Evolutionary conservation across 208 protist genomes (phyloP).

Genomic region (Kentomonas sorsogonicus): DNA sequence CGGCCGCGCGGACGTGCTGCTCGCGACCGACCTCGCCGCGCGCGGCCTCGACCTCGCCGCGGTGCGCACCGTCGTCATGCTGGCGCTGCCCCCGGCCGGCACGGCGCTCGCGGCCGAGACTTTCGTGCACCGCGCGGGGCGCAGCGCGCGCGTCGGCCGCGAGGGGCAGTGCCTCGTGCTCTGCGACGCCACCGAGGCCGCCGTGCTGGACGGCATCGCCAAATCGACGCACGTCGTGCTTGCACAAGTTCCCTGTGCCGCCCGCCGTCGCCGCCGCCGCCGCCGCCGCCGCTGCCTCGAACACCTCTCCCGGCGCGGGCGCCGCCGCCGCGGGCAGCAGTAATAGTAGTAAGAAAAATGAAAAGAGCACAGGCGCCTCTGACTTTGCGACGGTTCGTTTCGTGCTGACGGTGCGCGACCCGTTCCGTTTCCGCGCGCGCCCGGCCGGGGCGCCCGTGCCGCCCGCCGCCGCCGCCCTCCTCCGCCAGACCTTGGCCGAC

Average conservation of each 20-base stretch:
- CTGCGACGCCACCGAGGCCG: conserved; percentile 36
- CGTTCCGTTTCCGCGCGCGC: conserved; percentile 60
- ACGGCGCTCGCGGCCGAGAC: conserved; percentile 74
- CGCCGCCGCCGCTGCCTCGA: not conserved
- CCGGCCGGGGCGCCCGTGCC: conserved; percentile 44
- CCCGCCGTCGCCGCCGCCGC: conserved; percentile 6
- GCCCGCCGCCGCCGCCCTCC: conserved; percentile 54
- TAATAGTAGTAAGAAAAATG: conserved; percentile 4
- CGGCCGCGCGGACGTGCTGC: conserved; percentile 66
- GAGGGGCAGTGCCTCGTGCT: conserved; percentile 89
- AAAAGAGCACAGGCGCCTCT: not conserved
- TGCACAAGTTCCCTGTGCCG: conserved; percentile 31
- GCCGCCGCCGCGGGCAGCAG: not conserved
- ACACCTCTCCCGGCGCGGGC: not conserved
- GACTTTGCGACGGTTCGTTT: conserved; percentile 14
- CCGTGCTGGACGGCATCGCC: conserved; percentile 41
- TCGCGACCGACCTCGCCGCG: conserved; percentile 93
- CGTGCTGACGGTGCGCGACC: conserved; percentile 59
- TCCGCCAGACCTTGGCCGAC: conserved; percentile 29
- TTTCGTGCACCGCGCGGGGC: conserved; percentile 96
- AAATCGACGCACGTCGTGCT: conserved; percentile 66
- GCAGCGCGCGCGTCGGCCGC: conserved; percentile 91
- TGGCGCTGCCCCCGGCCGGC: conserved; percentile 83
- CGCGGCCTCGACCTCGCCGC: conserved; percentile 93
- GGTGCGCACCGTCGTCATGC: conserved; percentile 95